Percentiles rank a stretch among this genome's conserved stretches.
Conservation (phyloP, 768 basidiomycete genomes). For the Kondoa subrosea region DNA sequence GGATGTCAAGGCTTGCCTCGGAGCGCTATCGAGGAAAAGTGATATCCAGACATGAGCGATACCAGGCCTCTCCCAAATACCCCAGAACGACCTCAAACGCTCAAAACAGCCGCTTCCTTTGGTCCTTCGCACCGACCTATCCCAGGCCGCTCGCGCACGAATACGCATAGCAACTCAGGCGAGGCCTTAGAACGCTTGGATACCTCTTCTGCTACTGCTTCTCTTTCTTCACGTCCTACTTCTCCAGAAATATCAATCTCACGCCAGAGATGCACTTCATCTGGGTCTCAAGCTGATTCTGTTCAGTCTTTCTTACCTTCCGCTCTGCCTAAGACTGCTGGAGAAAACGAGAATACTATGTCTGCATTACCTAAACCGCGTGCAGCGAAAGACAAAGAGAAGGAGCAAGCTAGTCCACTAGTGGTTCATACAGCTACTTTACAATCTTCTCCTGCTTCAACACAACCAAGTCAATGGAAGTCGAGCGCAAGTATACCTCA, state of each 20-base stretch:
- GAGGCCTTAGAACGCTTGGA: background rate
- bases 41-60: background rate
- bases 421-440: background rate
- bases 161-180: background rate
- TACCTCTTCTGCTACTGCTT: background rate
- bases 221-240: background rate
- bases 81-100: background rate
- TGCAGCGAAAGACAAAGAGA: too few species aligned
- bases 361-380: too few species aligned
- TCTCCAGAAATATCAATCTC: too few species aligned
- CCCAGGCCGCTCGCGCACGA: background rate
- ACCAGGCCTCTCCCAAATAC: background rate
- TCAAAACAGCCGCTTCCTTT: background rate
- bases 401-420: background rate
- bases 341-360: too few species aligned
- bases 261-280: too few species aligned
- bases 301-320: too few species aligned
- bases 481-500: background rate
- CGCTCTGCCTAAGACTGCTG: too few species aligned
- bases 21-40: too few species aligned
- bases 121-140: background rate
- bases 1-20: too few species aligned
- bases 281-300: too few species aligned
- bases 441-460: background rate
- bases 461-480: background rate